phyloP scores from a whole-genome alignment of 805 yeast species.

The Pichia gijzeniarum region DNA sequence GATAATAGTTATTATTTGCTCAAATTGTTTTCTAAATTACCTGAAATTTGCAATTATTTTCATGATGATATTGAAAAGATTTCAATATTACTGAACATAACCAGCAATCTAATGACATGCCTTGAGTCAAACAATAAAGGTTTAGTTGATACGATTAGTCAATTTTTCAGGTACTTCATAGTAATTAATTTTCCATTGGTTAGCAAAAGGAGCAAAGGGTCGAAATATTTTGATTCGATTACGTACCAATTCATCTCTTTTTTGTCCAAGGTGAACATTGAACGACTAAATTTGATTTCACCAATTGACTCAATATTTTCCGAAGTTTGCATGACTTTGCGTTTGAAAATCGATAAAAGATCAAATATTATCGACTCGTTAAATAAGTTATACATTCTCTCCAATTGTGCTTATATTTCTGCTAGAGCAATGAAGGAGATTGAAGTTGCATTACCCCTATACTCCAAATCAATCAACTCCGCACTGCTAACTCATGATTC shows the following conservation, averaged over 20 bases:
- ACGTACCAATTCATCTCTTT: slow-evolving; percentile 17
- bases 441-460: neutral
- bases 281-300: slow-evolving; percentile 15
- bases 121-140: neutral
- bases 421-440: neutral
- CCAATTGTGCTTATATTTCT: neutral
- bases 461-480: neutral
- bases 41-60: slow-evolving; percentile 9
- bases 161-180: slow-evolving; percentile 4
- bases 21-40: slow-evolving; percentile 12
- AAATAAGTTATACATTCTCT: slow-evolving; percentile 8
- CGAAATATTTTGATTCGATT: slow-evolving; percentile 19
- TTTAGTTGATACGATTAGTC: slow-evolving; percentile 1
- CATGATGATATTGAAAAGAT: slow-evolving; percentile 14
- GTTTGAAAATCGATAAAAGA: slow-evolving; percentile 1
- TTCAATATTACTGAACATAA: slow-evolving; percentile 4
- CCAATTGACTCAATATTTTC: slow-evolving; percentile 17
- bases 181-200: slow-evolving; percentile 12
- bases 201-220: neutral
- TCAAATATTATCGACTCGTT: slow-evolving; percentile 1
- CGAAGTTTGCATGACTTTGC: slow-evolving; percentile 9
- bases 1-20: slow-evolving; percentile 15
- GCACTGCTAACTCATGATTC: neutral
- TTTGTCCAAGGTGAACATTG: slow-evolving; percentile 15
- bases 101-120: slow-evolving; percentile 1